Evolutionary conservation across 2,329 filamentous ascomycete species (phyloP), one percentile per base, ranked within the genome.

Genomic region (Fusarium fracticaudum): DNA sequence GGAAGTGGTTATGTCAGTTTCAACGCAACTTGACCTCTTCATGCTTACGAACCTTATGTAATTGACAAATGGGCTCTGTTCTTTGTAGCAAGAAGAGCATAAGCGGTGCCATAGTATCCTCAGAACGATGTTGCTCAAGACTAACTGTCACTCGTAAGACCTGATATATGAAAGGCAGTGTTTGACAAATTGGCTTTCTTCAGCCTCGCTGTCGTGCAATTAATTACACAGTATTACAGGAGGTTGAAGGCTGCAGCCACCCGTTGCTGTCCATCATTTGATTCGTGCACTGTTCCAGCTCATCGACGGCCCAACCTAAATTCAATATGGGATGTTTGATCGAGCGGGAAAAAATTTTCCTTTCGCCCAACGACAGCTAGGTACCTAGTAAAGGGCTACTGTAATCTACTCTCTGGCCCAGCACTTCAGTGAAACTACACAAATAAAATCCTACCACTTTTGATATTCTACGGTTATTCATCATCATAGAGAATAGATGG

Each of bases 331-430:
- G 31, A 17, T 44, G 41, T 47, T 48, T 50, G 51, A 55, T 61
- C 20, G 11, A 40, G 18, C 55, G 50, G 60, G 68, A 74, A 78
- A 78, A 68, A 8, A 62, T 76, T 77, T 67, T 38, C 73, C 59
- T 61, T 60, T 65, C 57, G 41, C 68, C 72, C 68, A 60, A 66
- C 48, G 10, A 60, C 26, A 55, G 11, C 18, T 63, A 31, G 20
- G 47, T 43, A 60, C 11, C 15, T 35, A 31, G n/a, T 35, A 17
- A 37, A 35, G 10, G 31, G 48, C 57, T 54, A 35, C 15, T 8
- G 33, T 35, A 72, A 45, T 50, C 71, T 71, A 76, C 73, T 69
- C 35, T 77, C 69, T 70, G 68, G 69, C 66, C 63, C 47, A 69
- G 58, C 51, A 63, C 41, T 67, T 37, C 37, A 43, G 45, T 31